Conservation (phyloP, 805 yeast species). For the Candida incommunis region DNA sequence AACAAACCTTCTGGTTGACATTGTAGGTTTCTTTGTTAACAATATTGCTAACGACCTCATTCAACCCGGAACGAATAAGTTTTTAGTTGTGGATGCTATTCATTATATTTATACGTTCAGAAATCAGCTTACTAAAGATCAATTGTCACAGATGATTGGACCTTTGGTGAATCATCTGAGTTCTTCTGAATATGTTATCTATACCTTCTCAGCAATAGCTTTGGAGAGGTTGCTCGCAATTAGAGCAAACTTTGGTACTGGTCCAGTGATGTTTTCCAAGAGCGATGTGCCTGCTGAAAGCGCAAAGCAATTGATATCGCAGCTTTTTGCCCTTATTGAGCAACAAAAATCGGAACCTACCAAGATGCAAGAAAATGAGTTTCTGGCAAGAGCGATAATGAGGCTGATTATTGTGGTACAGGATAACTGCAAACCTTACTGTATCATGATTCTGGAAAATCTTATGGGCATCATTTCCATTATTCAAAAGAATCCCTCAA, state of each 20-base stretch:
- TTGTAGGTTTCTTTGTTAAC: constrained; percentile 67
- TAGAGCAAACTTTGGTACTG: constrained; percentile 31
- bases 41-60: constrained; percentile 76
- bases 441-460: constrained; percentile 39
- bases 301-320: constrained; percentile 45
- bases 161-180: constrained; percentile 56
- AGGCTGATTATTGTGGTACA: constrained; percentile 68
- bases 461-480: constrained; percentile 52
- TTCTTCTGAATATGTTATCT: constrained; percentile 61
- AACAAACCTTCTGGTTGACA: constrained; percentile 72
- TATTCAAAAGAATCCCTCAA: constrained; percentile 82
- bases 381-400: constrained; percentile 78
- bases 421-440: constrained; percentile 22
- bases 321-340: constrained; percentile 53
- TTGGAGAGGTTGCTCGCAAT: constrained; percentile 77
- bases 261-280: constrained; percentile 49
- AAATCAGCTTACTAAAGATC: constrained; percentile 82
- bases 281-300: constrained; percentile 51
- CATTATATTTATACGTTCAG: constrained; percentile 81
- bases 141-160: constrained; percentile 67
- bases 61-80: constrained; percentile 44
- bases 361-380: constrained; percentile 89
- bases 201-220: constrained; percentile 87
- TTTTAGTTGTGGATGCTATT: constrained; percentile 82
- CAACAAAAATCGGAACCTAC: constrained; percentile 57